These are phyloP conservation scores for Termitomyces sp. DNA, from an alignment of 768 basidiomycete genomes.

Conservation along the genomic window DNA sequence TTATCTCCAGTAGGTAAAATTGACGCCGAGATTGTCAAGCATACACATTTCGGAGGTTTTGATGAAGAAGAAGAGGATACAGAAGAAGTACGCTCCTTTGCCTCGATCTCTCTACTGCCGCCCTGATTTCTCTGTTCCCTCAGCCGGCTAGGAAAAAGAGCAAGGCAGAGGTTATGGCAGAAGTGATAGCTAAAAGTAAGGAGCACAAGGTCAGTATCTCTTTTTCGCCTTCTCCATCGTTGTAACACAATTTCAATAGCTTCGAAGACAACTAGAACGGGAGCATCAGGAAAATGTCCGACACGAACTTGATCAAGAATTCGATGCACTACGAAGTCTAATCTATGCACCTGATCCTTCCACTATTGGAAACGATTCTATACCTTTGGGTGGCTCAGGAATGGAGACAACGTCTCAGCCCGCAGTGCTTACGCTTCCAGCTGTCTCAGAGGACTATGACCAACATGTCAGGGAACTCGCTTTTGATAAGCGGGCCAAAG, in stretches of 20 bases:
- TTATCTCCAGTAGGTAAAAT: constrained; percentile 52
- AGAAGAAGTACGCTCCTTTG: constrained; percentile 35
- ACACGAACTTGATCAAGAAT: constrained; percentile 84
- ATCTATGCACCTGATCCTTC: constrained; percentile 58
- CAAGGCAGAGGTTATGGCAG: constrained; percentile 96
- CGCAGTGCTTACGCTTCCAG: constrained; percentile 17
- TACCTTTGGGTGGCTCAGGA: constrained; percentile 24
- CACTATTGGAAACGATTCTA: constrained; percentile 32
- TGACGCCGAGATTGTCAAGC: constrained; percentile 60
- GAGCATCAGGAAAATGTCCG: constrained; percentile 85
- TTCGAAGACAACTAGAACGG: constrained; percentile 82
- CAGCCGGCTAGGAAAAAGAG: constrained; percentile 84
- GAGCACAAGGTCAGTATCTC: constrained; percentile 69
- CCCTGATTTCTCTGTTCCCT: background rate
- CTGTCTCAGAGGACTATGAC: constrained; percentile 73
- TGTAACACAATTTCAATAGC: constrained; percentile 35
- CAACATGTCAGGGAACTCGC: constrained; percentile 88
- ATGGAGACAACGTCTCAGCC: constrained; percentile 14
- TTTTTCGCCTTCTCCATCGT: background rate
- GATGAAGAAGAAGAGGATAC: constrained; percentile 56
- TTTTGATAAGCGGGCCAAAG: constrained; percentile 89
- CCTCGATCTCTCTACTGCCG: background rate
- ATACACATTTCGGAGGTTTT: constrained; percentile 85
- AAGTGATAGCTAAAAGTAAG: constrained; percentile 97
- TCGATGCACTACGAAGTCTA: constrained; percentile 74